Evolutionary conservation across 179 eudicot species (phyloP).

Genomic region (Beta lomatogona): DNA sequence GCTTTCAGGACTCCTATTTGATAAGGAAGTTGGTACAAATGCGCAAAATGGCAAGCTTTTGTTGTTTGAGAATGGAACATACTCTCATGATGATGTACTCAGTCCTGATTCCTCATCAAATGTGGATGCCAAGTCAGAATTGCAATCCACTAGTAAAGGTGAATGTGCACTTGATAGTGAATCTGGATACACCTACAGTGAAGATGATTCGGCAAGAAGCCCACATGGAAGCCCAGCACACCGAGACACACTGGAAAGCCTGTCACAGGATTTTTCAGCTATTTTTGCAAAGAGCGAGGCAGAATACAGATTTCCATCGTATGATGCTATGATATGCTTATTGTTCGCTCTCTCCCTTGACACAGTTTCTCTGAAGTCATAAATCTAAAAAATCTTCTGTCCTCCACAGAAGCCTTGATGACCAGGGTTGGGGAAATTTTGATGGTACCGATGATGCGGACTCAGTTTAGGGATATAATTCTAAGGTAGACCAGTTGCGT

Average conservation of each 20-base stretch:
- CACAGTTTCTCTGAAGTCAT: not conserved
- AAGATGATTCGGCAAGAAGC: constrained; percentile 78
- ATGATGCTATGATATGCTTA: constrained; percentile 9
- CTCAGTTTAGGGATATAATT: constrained; percentile 69
- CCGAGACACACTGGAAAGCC: constrained; percentile 46
- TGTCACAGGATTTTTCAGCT: constrained; percentile 56
- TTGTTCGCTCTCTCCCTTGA: constrained; percentile 4
- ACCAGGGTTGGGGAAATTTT: constrained; percentile 71
- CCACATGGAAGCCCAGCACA: constrained; percentile 69
- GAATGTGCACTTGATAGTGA: constrained; percentile 56
- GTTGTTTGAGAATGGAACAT: constrained; percentile 48
- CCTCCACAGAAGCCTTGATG: constrained; percentile 62
- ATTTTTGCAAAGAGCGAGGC: constrained; percentile 50
- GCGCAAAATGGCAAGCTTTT: constrained; percentile 44
- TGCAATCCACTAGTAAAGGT: constrained; percentile 43
- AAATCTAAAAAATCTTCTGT: constrained; percentile 21
- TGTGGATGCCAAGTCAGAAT: constrained; percentile 56
- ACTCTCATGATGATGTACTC: constrained; percentile 49
- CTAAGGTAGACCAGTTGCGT: constrained; percentile 54
- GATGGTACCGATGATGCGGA: constrained; percentile 77
- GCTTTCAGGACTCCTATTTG: constrained; percentile 43
- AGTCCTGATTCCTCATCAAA: constrained; percentile 61
- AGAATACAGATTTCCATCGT: constrained; percentile 73
- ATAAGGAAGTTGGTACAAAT: constrained; percentile 38
- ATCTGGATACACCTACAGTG: constrained; percentile 69